Evolutionary conservation across 768 basidiomycete species (phyloP).

Genomic region (Boletus pseudo-olivaceus): DNA sequence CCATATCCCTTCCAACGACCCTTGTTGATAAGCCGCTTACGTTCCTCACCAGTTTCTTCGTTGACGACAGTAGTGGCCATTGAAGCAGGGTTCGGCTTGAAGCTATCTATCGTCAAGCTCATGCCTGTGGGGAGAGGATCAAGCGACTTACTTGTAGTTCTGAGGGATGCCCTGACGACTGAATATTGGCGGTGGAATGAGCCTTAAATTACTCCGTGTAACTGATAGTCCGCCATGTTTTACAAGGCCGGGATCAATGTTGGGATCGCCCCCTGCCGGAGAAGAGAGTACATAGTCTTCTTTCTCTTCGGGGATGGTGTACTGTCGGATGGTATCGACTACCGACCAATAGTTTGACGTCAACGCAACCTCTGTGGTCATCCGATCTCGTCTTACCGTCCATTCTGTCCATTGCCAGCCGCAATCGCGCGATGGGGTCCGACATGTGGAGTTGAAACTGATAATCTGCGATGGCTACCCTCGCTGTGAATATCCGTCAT

Average conservation of each 20-base stretch:
- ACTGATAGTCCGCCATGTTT: slow-evolving; percentile 11
- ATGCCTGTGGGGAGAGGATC: not conserved
- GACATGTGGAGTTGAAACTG: slow-evolving; percentile 76
- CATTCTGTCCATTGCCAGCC: slow-evolving; percentile 71
- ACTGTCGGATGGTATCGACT: slow-evolving; percentile 77
- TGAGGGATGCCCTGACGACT: slow-evolving; percentile 77
- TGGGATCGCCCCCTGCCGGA: slow-evolving; percentile 31
- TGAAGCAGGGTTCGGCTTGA: slow-evolving; percentile 74
- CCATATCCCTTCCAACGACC: slow-evolving; percentile 86
- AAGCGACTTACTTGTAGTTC: slow-evolving; percentile 63
- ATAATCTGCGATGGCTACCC: slow-evolving; percentile 87
- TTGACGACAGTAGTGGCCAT: slow-evolving; percentile 63
- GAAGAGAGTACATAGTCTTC: slow-evolving; percentile 53
- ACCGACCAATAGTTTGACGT: slow-evolving; percentile 3
- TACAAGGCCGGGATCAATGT: slow-evolving; percentile 50
- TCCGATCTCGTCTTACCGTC: slow-evolving; percentile 56
- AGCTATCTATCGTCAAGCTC: slow-evolving; percentile 40
- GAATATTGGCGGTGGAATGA: slow-evolving; percentile 89
- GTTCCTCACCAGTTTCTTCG: slow-evolving; percentile 77
- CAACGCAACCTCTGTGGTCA: not conserved
- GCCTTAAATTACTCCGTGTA: slow-evolving; percentile 57
- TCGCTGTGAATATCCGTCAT: not conserved
- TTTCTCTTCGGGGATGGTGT: slow-evolving; percentile 62
- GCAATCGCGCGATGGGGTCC: slow-evolving; percentile 68
- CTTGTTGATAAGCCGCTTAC: slow-evolving; percentile 77